Base-by-base conservation (phyloP, 2,329 filamentous ascomycete species). In the Drechslerella stenobrocha region DNA sequence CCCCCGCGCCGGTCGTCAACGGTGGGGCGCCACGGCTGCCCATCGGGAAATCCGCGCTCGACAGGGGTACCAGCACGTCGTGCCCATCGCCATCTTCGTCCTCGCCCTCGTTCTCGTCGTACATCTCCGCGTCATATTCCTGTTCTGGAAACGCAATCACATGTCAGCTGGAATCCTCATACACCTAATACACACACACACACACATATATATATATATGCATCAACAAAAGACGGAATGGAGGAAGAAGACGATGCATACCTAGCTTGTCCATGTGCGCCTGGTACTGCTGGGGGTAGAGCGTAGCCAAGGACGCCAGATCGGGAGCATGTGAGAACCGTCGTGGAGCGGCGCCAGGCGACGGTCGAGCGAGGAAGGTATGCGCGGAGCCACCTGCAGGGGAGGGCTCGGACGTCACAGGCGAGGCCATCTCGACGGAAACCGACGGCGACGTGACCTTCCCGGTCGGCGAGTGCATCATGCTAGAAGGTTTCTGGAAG, bases 191-290 rank as follows among this genome's bases (percentile, higher is more conserved):
- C 15, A 20, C 3, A 15, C 6, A 45, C n/a, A 13, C 5, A 24
- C 4, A 9, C 9, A 24, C 15, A 4, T 6, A 11, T 24, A 6
- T 18, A 24, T 30, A 5, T 24, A 47, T 30, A 22, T 47, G 3
- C 7, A 24, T 24, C 5, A 23, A 47, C 20, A 35, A 20, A 15
- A 37, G 15, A 9, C 22, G 5, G 8, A 18, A 35, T 11, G 7
- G 5, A 22, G 9, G 30, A 28, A 24, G 8, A 11, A 15, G n/a
- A n/a, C n/a, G n/a, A 13, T 47, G 40, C 63, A 35, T 61, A 69
- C 63, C 63, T 40, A 69, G 52, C 28, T 69, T 69, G 40, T 69
- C 63, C 63, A 69, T 69, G 35, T 69, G 63, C 18, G 63, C 63
- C 44, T 69, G 63, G 28, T 69, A 69, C 34, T 60, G 63, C 15